Percentiles rank a stretch among this genome's conserved stretches.
Conservation (phyloP, 75 land plant genomes). For the Cunninghamia lanceolata region DNA sequence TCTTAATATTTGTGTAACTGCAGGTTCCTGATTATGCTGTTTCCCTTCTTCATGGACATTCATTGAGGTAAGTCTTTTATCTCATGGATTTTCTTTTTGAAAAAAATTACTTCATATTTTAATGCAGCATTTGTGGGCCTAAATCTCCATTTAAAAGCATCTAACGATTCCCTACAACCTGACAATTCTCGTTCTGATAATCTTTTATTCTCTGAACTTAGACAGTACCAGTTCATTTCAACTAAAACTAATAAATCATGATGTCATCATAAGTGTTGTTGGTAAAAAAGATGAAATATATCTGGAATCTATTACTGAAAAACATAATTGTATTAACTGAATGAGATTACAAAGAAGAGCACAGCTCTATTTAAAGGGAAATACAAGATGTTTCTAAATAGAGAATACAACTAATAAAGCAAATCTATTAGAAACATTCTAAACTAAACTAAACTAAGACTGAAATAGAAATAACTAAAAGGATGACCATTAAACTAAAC, state of each 20-base stretch:
- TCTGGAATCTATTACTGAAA: background rate
- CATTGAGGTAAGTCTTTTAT: slow-evolving; percentile 27
- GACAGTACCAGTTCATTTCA: background rate
- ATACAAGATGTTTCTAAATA: too few species aligned
- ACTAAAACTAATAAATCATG: background rate
- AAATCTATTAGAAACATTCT: too few species aligned
- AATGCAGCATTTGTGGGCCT: background rate
- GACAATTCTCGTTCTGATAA: background rate
- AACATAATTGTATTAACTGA: too few species aligned
- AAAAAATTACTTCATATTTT: background rate
- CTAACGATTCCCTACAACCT: background rate
- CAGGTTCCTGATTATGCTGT: slow-evolving; percentile 37
- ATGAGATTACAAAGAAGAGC: too few species aligned
- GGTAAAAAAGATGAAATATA: background rate
- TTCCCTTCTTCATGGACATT: slow-evolving; percentile 26
- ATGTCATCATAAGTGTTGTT: background rate
- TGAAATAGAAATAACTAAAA: too few species aligned
- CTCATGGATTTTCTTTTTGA: background rate
- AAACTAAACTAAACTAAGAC: too few species aligned
- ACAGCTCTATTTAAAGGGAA: too few species aligned
- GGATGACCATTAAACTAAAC: too few species aligned
- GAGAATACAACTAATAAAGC: too few species aligned
- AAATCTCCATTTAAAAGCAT: background rate
- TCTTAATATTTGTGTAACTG: background rate
- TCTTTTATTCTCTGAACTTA: background rate